A percentile compares a stretch with the other conserved stretches of the same genome.
Conservation (phyloP, 371 early-diverging fungal genomes). For the Mortierella sp. region DNA sequence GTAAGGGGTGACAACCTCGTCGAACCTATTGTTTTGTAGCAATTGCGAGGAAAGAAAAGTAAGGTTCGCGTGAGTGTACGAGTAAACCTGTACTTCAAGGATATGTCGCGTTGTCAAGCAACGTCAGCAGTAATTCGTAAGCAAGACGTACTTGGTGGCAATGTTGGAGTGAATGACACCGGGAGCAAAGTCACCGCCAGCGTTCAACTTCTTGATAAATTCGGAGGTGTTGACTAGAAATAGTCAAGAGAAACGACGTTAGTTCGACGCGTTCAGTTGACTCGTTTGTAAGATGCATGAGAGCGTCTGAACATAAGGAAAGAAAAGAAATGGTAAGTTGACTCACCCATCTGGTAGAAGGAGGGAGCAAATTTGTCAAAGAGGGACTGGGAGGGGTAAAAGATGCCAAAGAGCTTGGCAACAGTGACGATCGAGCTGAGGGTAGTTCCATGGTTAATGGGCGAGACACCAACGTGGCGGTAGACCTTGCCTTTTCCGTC, state of each 20-base stretch:
- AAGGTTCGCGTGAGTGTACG: no score
- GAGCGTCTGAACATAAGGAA: neutral
- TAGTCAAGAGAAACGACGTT: neutral
- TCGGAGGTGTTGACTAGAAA: conserved; percentile 23
- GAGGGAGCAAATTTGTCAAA: conserved; percentile 34
- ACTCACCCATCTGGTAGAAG: conserved; percentile 39
- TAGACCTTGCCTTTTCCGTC: conserved; percentile 48
- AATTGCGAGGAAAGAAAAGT: no score
- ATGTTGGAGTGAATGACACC: conserved; percentile 46
- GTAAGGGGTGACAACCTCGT: conserved; percentile 50
- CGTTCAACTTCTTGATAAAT: conserved; percentile 39
- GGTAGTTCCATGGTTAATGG: conserved; percentile 49
- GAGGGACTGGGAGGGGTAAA: conserved; percentile 16
- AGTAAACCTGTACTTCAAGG: neutral
- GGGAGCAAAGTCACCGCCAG: conserved; percentile 32
- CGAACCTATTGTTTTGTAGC: conserved; percentile 13
- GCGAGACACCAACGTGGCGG: conserved; percentile 34
- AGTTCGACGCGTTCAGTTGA: neutral
- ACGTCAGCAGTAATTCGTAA: neutral
- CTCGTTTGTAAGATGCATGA: neutral
- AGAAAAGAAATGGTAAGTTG: neutral
- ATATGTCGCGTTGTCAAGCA: neutral
- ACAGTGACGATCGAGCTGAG: conserved; percentile 17
- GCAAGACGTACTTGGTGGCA: conserved; percentile 22
- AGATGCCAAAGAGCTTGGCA: conserved; percentile 29